These are phyloP conservation scores for Leishmania tarentolae DNA, from an alignment of 208 protist species.

Conservation along the genomic window DNA sequence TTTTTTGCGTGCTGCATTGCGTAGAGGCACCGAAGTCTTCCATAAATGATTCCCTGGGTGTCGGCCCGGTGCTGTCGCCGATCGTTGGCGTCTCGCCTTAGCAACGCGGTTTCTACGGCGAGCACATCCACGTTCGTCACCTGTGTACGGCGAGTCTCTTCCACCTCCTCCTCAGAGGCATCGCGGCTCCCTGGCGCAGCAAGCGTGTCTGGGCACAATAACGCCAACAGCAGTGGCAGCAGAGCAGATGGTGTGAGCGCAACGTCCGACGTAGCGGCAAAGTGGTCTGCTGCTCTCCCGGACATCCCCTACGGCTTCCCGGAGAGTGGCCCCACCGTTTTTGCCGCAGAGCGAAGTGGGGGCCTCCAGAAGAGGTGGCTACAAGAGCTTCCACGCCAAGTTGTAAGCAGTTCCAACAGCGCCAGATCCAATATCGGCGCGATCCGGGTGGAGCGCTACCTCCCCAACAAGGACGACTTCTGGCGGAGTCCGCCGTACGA, in stretches of 20 bases:
- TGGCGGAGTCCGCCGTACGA: constrained; percentile 68
- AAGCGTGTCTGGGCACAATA: background rate
- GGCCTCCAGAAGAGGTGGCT: constrained; percentile 59
- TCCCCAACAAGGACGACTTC: constrained; percentile 66
- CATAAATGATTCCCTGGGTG: background rate
- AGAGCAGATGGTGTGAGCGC: background rate
- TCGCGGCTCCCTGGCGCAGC: background rate
- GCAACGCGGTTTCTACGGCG: background rate
- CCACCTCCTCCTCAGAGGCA: background rate
- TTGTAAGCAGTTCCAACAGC: background rate
- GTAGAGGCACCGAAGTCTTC: background rate
- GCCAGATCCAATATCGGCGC: background rate
- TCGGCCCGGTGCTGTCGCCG: constrained; percentile 2
- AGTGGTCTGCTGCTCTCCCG: constrained; percentile 32
- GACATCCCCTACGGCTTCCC: constrained; percentile 53
- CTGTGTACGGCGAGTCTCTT: background rate
- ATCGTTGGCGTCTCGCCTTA: background rate
- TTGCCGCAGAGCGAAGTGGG: constrained; percentile 60
- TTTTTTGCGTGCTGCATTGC: background rate
- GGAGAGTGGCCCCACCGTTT: constrained; percentile 16
- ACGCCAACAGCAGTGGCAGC: background rate
- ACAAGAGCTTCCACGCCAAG: constrained; percentile 10
- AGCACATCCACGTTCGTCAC: background rate
- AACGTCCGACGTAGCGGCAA: background rate
- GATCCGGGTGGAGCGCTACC: constrained; percentile 35